A percentile compares a stretch with the other conserved stretches of the same genome.
Evolutionary conservation across 139 green algal genomes (phyloP).

Genomic region (Tetradesmus obliquus): DNA sequence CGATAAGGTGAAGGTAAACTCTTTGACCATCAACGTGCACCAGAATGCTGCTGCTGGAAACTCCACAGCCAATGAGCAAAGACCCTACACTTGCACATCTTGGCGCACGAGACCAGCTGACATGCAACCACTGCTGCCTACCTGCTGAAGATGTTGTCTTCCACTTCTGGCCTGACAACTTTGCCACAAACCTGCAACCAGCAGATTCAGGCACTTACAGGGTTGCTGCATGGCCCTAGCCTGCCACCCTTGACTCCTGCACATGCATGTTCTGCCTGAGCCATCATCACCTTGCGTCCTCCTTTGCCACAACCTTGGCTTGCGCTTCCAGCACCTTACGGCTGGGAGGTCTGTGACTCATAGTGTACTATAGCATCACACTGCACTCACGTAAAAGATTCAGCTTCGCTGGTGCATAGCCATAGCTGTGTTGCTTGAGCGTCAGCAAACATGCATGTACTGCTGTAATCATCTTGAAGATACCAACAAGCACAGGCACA

Average conservation of each 20-base stretch:
- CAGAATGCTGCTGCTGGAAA: no score
- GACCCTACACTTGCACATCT: no score
- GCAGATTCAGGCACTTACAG: neutral
- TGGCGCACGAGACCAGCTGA: no score
- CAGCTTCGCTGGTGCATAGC: neutral
- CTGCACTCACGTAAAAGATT: neutral
- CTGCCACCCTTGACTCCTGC: neutral
- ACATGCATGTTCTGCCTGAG: neutral
- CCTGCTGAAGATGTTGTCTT: neutral
- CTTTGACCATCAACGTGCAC: no score
- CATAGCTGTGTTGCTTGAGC: neutral
- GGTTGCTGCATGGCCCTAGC: neutral
- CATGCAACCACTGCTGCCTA: neutral
- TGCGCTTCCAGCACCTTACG: constrained; percentile 1
- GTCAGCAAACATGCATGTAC: neutral
- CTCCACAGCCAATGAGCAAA: no score
- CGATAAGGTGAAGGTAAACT: no score
- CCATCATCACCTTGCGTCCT: neutral
- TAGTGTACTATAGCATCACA: neutral
- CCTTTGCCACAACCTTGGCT: neutral
- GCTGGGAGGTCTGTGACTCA: neutral
- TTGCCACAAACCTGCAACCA: constrained; percentile 21
- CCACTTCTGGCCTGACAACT: constrained; percentile 22
- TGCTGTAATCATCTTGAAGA: neutral
- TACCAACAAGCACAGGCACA: neutral